Base-by-base conservation (phyloP, 2,329 filamentous ascomycete genomes). In the Shiraia bambusicola region DNA sequence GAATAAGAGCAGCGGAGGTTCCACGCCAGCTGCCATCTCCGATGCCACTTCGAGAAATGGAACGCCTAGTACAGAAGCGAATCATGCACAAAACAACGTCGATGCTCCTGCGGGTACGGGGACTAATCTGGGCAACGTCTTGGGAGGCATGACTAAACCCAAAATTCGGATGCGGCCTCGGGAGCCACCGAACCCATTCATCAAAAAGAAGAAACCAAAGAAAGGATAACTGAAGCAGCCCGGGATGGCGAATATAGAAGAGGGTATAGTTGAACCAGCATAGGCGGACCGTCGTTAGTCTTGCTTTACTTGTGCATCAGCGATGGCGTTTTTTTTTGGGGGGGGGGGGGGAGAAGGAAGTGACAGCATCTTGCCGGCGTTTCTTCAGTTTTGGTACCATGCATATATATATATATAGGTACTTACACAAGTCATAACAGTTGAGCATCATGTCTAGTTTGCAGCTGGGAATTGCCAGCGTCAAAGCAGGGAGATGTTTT, bases 161-260 rank as follows among this genome's bases (percentile, higher is more conserved):
- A 65, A 63, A 42, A 65, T 67, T 30, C 54, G 55, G 39, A 58
- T 54, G 38, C 48, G 58, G 19, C 54, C 60, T n/a, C 56, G 57
- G 17, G 44, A 54, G 29, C 41, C 55, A 14, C 48, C 48, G 6
- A 54, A 59, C 45, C 61, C 60, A 8, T 55, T 67, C 32, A 61
- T 67, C 28, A 50, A 54, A 11, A 50, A 49, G 6, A 67, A 65
- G 49, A 61, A 58, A 38, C 59, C 61, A 7, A 54, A 45, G 35
- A 60, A 42, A 14, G 56, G 58, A 14, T 65, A 37, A 45, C 25
- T 3, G 31, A 5, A 12, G 27, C n/a, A 10, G 24, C 27, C 25
- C 6, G 22, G 26, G 22, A 13, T 28, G 19, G 19, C 8, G n/a
- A 25, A 32, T 11, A n/a, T 29, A 26, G 12, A 22, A 27, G 32